Evolutionary conservation across 495 filamentous ascomycete genomes (phyloP).

Genomic region (Penicillium maclennaniae): DNA sequence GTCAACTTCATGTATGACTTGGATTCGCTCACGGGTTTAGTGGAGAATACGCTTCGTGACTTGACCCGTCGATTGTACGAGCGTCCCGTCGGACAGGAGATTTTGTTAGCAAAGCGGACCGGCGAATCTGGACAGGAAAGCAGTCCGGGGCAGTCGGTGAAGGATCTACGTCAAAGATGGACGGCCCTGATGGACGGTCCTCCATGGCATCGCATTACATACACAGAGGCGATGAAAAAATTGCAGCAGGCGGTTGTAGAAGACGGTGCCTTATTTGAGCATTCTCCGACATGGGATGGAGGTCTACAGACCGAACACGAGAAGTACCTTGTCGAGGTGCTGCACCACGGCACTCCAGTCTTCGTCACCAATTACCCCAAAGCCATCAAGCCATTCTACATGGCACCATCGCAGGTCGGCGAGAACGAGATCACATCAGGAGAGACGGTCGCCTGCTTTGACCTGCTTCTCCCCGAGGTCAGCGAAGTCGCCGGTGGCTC

Average conservation of each 20-base stretch:
- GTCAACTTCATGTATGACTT: conserved; percentile 71
- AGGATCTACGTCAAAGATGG: conserved; percentile 67
- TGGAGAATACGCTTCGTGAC: conserved; percentile 71
- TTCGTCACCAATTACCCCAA: conserved; percentile 93
- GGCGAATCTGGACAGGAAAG: conserved; percentile 34
- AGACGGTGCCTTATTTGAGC: conserved; percentile 54
- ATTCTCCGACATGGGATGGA: conserved; percentile 62
- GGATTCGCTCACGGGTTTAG: conserved; percentile 64
- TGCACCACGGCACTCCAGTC: conserved; percentile 69
- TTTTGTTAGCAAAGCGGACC: conserved; percentile 44
- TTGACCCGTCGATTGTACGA: conserved; percentile 53
- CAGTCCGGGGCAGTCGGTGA: conserved; percentile 27
- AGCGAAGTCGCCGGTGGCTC: conserved; percentile 92
- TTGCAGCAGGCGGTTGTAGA: conserved; percentile 58
- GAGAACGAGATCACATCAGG: conserved; percentile 12
- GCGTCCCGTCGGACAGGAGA: conserved; percentile 60
- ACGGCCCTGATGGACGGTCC: conserved; percentile 52
- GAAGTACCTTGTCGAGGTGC: conserved; percentile 69
- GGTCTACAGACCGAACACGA: conserved; percentile 92
- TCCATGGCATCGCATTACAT: conserved; percentile 81
- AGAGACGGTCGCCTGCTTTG: conserved; percentile 86
- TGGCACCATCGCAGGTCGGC: conserved; percentile 55
- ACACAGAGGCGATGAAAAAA: conserved; percentile 67
- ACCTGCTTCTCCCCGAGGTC: conserved; percentile 84
- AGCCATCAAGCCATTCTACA: conserved; percentile 92